Percentiles rank a stretch among this genome's conserved stretches.
phyloP scores from a whole-genome alignment of 1,139 yeast species.

The Suzukiozyma palmioleophila region DNA sequence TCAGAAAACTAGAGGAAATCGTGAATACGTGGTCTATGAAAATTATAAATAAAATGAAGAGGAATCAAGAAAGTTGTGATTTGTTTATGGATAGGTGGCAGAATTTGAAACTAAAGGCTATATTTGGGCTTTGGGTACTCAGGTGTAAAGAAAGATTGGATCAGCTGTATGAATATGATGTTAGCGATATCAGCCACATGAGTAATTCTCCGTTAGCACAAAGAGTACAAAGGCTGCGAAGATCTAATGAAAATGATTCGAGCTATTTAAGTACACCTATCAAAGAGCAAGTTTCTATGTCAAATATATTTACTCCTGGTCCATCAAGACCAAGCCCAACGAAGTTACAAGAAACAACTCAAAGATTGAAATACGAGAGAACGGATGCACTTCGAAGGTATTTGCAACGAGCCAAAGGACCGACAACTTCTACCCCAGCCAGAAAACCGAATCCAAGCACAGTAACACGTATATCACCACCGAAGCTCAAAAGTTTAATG shows the following conservation, averaged over 20 bases:
- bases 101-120: slow-evolving; percentile 20
- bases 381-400: slow-evolving; percentile 33
- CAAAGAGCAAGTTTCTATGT: slow-evolving; percentile 19
- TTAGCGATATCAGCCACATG: slow-evolving; percentile 18
- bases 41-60: slow-evolving; percentile 26
- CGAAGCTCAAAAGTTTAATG: background rate
- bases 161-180: slow-evolving; percentile 10
- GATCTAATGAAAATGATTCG: slow-evolving; percentile 6
- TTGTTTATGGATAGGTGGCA: slow-evolving; percentile 34
- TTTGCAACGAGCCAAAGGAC: slow-evolving; percentile 25
- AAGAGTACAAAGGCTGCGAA: slow-evolving; percentile 11
- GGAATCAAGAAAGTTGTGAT: slow-evolving; percentile 36
- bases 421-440: slow-evolving; percentile 12
- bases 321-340: slow-evolving; percentile 31
- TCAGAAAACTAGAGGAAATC: slow-evolving; percentile 19
- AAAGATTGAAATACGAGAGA: slow-evolving; percentile 29
- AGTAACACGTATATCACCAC: background rate
- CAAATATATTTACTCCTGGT: slow-evolving; percentile 19
- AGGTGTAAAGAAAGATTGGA: slow-evolving; percentile 14
- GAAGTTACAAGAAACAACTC: slow-evolving; percentile 37
- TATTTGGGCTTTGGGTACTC: slow-evolving; percentile 37
- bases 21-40: slow-evolving; percentile 40
- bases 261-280: slow-evolving; percentile 35
- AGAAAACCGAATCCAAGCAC: background rate
- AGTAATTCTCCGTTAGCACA: slow-evolving; percentile 37